Base-by-base conservation (phyloP, 495 filamentous ascomycete species). In the Xeromyces bisporus region DNA sequence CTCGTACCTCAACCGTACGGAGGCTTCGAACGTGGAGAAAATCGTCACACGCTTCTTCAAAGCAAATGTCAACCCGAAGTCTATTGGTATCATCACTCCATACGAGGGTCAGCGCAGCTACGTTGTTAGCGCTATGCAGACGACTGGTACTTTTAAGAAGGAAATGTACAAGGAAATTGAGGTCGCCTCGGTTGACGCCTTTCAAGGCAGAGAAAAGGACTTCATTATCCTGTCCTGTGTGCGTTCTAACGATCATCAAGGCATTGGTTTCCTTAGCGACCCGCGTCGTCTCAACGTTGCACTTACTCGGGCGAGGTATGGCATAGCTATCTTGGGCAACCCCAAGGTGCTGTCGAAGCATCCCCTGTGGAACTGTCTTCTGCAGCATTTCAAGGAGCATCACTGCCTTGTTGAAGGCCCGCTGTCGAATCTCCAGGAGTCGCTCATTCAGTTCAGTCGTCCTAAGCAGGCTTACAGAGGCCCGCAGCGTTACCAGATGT, bases 81-180 rank as follows among this genome's bases (percentile, higher is more conserved):
- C 81, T 38, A 96, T 99, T 48, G 89, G 89, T 60, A 87, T 99
- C 46, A 96, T 99, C 41, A 99, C 89, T 12, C 89, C 89, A 11
- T 99, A 99, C 52, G 89, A 99, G 58, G 89, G 89, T 31, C 89
- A 99, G 59, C 79, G 89, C 33, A 94, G 87, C 54, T 99, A 92
- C 50, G 85, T 99, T 39, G 89, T 99, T 31, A 92, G 81, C 48
- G 93, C 87, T 6, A 99, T 99, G 89, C 91, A 96, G 55, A 80
- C 86, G 35, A 92, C 75, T 21, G 89, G 89, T 13, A 89, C 78
- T 1, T 93, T 93, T 66, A 92, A 89, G 60, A 99, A 99, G 57
- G 89, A 99, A 47, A 74, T 77, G 29, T 99, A 99, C 64, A 96
- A 94, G 60, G 89, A 99, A 51, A 86, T 99, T 34, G 89, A 99